phyloP scores from a whole-genome alignment of 352 stramenopile species.

The Pythium aphanidermatum region DNA sequence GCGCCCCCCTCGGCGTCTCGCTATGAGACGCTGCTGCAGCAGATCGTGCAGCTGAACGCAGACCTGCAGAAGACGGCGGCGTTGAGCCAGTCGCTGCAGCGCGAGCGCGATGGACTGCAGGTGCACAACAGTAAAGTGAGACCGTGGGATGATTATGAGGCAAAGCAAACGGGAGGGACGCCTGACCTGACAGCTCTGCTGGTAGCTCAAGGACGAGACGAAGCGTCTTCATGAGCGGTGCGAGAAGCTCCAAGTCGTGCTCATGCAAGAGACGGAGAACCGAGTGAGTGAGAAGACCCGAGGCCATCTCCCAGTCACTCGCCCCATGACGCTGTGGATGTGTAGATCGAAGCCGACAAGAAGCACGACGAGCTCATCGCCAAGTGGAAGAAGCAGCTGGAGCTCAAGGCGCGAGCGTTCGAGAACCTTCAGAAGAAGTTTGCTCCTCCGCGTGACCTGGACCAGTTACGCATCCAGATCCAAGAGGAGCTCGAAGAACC shows the following conservation, averaged over 20 bases:
- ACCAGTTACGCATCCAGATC: conserved; percentile 77
- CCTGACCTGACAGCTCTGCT: too few relatives aligned
- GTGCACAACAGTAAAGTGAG: conserved; percentile 53
- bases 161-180: too few relatives aligned
- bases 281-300: conserved; percentile 29
- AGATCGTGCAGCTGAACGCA: conserved; percentile 82
- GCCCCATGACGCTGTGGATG: neutral
- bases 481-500: conserved; percentile 77
- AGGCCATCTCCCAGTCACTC: neutral
- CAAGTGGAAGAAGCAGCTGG: conserved; percentile 83
- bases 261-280: conserved; percentile 80
- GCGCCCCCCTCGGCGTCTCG: conserved; percentile 19
- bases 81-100: conserved; percentile 72
- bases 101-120: conserved; percentile 63
- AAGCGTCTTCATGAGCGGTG: conserved; percentile 70
- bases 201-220: conserved; percentile 55
- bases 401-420: conserved; percentile 75
- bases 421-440: conserved; percentile 81
- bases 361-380: conserved; percentile 77
- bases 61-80: conserved; percentile 79
- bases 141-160: too few relatives aligned
- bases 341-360: conserved; percentile 67
- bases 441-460: conserved; percentile 68
- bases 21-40: conserved; percentile 69
- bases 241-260: conserved; percentile 70